Percentiles rank a stretch among this genome's conserved stretches.
Evolutionary conservation across 345 rosid species (phyloP).

Genomic region (Excoecaria agallocha): DNA sequence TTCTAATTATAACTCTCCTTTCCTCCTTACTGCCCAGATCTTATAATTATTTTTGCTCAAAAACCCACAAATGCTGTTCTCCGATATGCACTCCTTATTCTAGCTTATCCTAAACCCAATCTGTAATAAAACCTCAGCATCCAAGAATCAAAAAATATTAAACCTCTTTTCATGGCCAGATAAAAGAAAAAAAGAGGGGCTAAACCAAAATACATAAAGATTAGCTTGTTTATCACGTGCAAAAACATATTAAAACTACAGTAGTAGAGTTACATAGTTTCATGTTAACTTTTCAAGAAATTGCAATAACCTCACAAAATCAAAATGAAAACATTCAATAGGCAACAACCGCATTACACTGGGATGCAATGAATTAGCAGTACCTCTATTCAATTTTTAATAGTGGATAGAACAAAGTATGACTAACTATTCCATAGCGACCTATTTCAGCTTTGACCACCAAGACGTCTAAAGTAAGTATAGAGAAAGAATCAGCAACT

Average conservation of each 20-base stretch:
- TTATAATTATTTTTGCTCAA: not conserved
- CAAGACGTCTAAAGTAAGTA: not conserved
- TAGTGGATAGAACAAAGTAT: too few species aligned
- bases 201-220: not conserved
- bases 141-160: not conserved
- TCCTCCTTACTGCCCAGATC: not conserved
- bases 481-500: not conserved
- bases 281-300: not conserved
- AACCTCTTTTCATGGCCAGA: not conserved
- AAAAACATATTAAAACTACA: not conserved
- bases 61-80: not conserved
- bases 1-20: not conserved
- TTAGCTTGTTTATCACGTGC: not conserved
- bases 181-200: not conserved
- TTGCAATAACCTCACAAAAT: not conserved
- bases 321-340: not conserved
- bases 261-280: not conserved
- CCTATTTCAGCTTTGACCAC: not conserved
- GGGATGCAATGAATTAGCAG: not conserved
- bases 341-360: not conserved
- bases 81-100: not conserved
- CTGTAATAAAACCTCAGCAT: not conserved
- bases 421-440: too few species aligned
- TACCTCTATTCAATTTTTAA: not conserved
- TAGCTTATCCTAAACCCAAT: not conserved